phyloP scores from a whole-genome alignment of 441 rosid genomes.

The Populus hybrid region DNA sequence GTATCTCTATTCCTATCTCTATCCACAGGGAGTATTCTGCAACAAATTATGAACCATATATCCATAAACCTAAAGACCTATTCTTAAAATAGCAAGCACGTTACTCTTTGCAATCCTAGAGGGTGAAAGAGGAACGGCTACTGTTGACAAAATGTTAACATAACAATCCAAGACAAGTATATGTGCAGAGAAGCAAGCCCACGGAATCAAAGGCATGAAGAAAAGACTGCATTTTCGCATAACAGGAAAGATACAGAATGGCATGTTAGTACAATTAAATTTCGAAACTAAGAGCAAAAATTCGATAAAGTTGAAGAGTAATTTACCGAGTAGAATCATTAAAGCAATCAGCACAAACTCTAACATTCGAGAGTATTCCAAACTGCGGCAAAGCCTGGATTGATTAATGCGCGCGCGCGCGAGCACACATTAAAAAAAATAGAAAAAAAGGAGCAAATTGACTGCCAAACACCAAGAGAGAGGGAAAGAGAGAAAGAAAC shows the following conservation, averaged over 20 bases:
- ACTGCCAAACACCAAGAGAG: background rate
- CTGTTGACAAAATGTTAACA: background rate
- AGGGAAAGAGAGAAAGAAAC: background rate
- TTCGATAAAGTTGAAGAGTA: constrained; percentile 3
- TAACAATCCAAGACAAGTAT: background rate
- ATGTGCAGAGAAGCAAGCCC: background rate
- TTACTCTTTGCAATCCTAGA: background rate
- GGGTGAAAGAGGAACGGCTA: background rate
- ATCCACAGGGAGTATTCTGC: background rate
- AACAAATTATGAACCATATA: too few relatives aligned
- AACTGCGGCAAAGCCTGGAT: constrained; percentile 63
- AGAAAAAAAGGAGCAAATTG: background rate
- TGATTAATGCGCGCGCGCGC: background rate
- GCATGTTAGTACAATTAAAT: background rate
- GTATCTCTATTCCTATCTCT: too few relatives aligned
- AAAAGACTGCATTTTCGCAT: background rate
- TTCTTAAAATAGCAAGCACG: background rate
- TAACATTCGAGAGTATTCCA: constrained; percentile 45
- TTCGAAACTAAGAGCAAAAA: background rate
- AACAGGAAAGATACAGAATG: background rate
- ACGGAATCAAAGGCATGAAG: background rate
- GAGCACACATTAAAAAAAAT: background rate
- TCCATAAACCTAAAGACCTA: background rate
- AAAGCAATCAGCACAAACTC: constrained; percentile 73
- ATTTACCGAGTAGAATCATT: constrained; percentile 51